These are phyloP conservation scores for Fusarium continuum DNA, from an alignment of 2,329 filamentous ascomycete species.

Conservation along the genomic window DNA sequence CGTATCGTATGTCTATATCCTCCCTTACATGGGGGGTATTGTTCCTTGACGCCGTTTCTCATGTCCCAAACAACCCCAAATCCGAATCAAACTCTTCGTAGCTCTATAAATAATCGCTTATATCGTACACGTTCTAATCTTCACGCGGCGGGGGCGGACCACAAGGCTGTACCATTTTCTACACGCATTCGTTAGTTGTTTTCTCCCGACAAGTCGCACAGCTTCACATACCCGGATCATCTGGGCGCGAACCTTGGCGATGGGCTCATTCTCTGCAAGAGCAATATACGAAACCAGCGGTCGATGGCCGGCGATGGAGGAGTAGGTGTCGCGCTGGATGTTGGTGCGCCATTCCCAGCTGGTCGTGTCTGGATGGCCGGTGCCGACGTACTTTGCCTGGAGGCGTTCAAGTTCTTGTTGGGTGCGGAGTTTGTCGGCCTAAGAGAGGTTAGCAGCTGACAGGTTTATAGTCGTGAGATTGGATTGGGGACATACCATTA, in stretches of 20 bases:
- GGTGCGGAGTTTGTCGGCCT: constrained; percentile 97
- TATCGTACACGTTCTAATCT: constrained; percentile 49
- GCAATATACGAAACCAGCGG: constrained; percentile 89
- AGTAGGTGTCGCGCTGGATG: constrained; percentile 91
- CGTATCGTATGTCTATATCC: constrained; percentile 6
- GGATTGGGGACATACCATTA: constrained; percentile 38
- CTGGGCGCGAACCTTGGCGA: constrained; percentile 79
- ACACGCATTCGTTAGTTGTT: neutral
- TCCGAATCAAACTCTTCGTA: neutral
- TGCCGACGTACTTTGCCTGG: constrained; percentile 94
- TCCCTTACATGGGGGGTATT: constrained; percentile 39
- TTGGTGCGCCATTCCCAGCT: constrained; percentile 98
- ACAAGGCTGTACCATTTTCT: constrained; percentile 74
- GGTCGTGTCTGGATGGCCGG: constrained; percentile 94
- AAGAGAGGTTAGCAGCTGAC: neutral
- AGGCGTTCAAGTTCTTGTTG: constrained; percentile 98
- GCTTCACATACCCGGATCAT: constrained; percentile 73
- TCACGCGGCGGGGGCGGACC: constrained; percentile 67
- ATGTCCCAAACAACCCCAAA: constrained; percentile 4
- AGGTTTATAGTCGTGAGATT: too few relatives aligned
- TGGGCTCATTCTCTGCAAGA: constrained; percentile 85
- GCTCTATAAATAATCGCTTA: neutral
- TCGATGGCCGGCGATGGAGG: constrained; percentile 89
- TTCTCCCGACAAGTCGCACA: neutral
- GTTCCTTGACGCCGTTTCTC: constrained; percentile 36